phyloP scores from a whole-genome alignment of 441 rosid species.

The Bocquillonia castaneifolia region DNA sequence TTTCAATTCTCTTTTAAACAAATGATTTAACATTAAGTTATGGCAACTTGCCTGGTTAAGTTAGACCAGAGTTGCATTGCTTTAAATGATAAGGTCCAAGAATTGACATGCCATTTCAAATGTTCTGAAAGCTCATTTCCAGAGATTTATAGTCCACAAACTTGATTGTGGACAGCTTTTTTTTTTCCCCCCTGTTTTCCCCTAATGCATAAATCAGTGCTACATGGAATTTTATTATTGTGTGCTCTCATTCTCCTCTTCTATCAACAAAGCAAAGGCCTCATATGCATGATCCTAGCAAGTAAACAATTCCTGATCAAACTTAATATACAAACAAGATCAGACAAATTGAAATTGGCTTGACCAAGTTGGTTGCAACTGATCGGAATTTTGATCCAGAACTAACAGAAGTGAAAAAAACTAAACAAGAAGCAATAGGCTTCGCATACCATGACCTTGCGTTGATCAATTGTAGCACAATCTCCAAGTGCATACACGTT shows the following conservation, averaged over 20 bases:
- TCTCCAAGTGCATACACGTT: slow-evolving; percentile 87
- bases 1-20: not conserved
- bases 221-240: not conserved
- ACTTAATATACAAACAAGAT: not conserved
- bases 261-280: not conserved
- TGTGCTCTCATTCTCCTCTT: not conserved
- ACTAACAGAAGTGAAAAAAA: not conserved
- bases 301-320: not conserved
- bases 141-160: not conserved
- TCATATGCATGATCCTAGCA: not conserved
- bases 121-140: not conserved
- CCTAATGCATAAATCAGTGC: not conserved
- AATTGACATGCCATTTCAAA: not conserved
- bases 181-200: not conserved
- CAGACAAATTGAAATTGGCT: not conserved
- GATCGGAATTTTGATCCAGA: not conserved
- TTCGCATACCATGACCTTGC: slow-evolving; percentile 69
- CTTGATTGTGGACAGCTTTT: not conserved
- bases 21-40: not conserved
- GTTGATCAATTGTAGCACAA: slow-evolving; percentile 87
- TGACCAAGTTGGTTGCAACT: not conserved
- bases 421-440: slow-evolving; percentile 17
- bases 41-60: not conserved
- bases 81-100: not conserved
- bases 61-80: not conserved